Evolutionary conservation across 2,329 filamentous ascomycete species (phyloP).

Genomic region (Paecilomyces niveus): DNA sequence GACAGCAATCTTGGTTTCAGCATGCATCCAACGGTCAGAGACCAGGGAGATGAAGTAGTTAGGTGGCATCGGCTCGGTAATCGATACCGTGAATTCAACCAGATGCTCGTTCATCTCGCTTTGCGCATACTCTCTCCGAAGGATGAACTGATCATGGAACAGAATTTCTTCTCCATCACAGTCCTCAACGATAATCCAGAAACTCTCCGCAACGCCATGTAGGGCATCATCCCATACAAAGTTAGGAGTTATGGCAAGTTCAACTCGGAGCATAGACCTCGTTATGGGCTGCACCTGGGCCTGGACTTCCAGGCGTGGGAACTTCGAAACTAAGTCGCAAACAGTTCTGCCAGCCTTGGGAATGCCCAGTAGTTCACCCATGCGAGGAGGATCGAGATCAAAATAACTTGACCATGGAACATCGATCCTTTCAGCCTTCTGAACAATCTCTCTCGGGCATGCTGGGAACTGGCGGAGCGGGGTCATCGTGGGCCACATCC

Average conservation of each 20-base stretch:
- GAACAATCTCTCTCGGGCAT: constrained; percentile 77
- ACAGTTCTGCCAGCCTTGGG: constrained; percentile 81
- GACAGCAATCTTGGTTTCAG: constrained; percentile 85
- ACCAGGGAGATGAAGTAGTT: constrained; percentile 97
- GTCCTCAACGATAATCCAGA: constrained; percentile 97
- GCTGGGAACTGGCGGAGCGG: constrained; percentile 82
- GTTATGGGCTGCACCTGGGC: constrained; percentile 94
- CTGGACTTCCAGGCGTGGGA: constrained; percentile 85
- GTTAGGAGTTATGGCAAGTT: constrained; percentile 84
- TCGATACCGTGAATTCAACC: constrained; percentile 92
- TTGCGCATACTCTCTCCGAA: constrained; percentile 81
- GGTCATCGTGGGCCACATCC: constrained; percentile 99
- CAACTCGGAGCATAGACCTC: constrained; percentile 81
- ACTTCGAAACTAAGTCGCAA: constrained; percentile 81
- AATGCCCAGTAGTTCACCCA: constrained; percentile 89
- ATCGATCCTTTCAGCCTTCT: constrained; percentile 90
- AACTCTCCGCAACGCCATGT: constrained; percentile 82
- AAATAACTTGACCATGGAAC: constrained; percentile 93
- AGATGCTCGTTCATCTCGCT: constrained; percentile 87
- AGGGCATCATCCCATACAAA: constrained; percentile 92
- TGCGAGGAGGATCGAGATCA: constrained; percentile 88
- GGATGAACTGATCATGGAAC: constrained; percentile 87
- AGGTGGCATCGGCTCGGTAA: constrained; percentile 94
- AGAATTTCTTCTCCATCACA: constrained; percentile 95
- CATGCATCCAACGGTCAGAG: constrained; percentile 97